These are phyloP conservation scores for Malassezia globosa DNA, from an alignment of 1,284 basidiomycete species.

Conservation along the genomic window DNA sequence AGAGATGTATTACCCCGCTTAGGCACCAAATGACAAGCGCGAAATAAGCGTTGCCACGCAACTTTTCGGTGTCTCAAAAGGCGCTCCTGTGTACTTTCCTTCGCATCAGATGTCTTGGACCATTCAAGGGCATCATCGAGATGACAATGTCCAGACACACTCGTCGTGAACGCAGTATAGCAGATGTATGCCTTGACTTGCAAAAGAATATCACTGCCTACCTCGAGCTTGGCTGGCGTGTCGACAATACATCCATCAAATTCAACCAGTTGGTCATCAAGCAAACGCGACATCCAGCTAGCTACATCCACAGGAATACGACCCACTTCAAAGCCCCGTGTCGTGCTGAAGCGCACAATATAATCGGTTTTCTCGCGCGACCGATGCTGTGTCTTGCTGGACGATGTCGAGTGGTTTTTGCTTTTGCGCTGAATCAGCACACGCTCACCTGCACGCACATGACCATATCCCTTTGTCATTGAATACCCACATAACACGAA, in stretches of 20 bases:
- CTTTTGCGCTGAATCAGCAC: slow-evolving; percentile 34
- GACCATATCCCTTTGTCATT: slow-evolving; percentile 34
- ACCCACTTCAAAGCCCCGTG: slow-evolving; percentile 39
- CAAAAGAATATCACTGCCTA: slow-evolving; percentile 39
- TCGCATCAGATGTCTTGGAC: slow-evolving; percentile 51
- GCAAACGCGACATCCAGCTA: slow-evolving; percentile 39
- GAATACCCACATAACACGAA: slow-evolving; percentile 43
- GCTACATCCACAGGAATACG: slow-evolving; percentile 35
- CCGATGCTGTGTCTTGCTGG: slow-evolving; percentile 24
- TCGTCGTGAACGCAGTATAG: slow-evolving; percentile 7
- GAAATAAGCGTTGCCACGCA: slow-evolving; percentile 44
- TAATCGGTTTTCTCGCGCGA: slow-evolving; percentile 20
- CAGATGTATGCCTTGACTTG: slow-evolving; percentile 35
- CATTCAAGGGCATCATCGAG: background rate
- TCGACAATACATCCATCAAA: slow-evolving; percentile 41
- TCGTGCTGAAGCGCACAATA: slow-evolving; percentile 42
- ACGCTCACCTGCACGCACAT: slow-evolving; percentile 32
- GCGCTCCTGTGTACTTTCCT: slow-evolving; percentile 65
- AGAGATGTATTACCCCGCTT: slow-evolving; percentile 7
- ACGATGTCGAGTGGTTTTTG: slow-evolving; percentile 18
- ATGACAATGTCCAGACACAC: slow-evolving; percentile 3
- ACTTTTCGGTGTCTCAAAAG: slow-evolving; percentile 63
- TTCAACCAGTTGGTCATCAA: slow-evolving; percentile 33
- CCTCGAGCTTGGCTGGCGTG: slow-evolving; percentile 28
- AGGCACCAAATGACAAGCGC: slow-evolving; percentile 33